Evolutionary conservation across 2,329 filamentous ascomycete genomes (phyloP).

Genomic region (Diaporthe australafricana): DNA sequence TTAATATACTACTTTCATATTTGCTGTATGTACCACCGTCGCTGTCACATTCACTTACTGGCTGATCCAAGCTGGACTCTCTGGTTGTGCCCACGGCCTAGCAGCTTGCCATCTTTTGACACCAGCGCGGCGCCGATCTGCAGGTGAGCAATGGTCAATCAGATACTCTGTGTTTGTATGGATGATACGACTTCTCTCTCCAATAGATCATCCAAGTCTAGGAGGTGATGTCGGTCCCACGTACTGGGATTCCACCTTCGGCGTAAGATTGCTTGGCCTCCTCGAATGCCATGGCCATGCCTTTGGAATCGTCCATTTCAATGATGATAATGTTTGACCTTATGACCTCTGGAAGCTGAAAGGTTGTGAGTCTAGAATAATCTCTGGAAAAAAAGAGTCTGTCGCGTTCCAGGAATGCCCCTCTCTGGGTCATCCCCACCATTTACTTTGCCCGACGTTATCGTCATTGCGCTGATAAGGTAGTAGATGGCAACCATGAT

Average conservation of each 20-base stretch:
- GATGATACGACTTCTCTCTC: too few relatives aligned
- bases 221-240: constrained; percentile 31
- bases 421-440: constrained; percentile 14
- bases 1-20: background rate
- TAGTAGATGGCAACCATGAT: background rate
- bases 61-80: constrained; percentile 71
- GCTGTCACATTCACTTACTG: constrained; percentile 14
- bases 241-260: constrained; percentile 62
- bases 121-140: constrained; percentile 70
- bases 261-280: constrained; percentile 58
- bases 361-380: background rate
- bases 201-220: too few relatives aligned
- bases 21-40: too few relatives aligned
- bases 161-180: background rate
- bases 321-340: background rate
- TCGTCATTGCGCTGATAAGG: constrained; percentile 26
- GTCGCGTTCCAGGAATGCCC: background rate
- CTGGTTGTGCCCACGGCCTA: constrained; percentile 81
- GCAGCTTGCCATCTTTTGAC: constrained; percentile 74
- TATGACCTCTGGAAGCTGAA: background rate
- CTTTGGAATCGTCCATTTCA: constrained; percentile 55
- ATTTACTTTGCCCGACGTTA: constrained; percentile 12
- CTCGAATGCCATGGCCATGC: constrained; percentile 57
- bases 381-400: background rate
- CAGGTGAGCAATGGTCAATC: background rate